Conservation (phyloP, 768 basidiomycete genomes). For the Filobasidium floriforme region DNA sequence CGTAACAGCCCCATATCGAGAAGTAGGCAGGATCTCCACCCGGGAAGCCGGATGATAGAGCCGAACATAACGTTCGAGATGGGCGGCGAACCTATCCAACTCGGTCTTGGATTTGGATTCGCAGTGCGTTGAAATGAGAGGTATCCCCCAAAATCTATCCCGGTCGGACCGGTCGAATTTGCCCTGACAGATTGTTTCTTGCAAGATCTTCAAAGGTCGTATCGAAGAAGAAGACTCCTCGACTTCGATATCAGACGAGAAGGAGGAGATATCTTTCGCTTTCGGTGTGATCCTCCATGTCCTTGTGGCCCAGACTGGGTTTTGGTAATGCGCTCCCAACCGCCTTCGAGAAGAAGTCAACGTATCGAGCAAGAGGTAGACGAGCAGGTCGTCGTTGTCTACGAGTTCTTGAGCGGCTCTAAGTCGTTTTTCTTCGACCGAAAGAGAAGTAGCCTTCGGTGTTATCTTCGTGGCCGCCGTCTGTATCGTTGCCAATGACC, state of each 20-base stretch:
- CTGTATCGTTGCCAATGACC: not conserved
- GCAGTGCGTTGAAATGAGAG: conserved; percentile 9
- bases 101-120: conserved; percentile 6
- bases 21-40: conserved; percentile 39
- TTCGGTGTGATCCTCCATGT: conserved; percentile 42
- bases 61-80: conserved; percentile 38
- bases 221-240: too few relatives aligned
- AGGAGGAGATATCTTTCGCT: too few relatives aligned
- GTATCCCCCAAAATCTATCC: not conserved
- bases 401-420: conserved; percentile 34
- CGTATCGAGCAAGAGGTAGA: conserved; percentile 42
- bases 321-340: conserved; percentile 32
- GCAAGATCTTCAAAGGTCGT: conserved; percentile 35
- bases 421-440: conserved; percentile 1
- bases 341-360: conserved; percentile 14
- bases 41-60: conserved; percentile 34
- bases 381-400: conserved; percentile 41
- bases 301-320: conserved; percentile 40
- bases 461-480: not conserved
- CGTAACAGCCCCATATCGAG: conserved; percentile 34
- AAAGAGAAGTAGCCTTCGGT: not conserved
- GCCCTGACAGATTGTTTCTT: conserved; percentile 23
- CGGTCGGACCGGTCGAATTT: not conserved
- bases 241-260: too few relatives aligned
- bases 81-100: conserved; percentile 21